Percentiles rank a stretch among this genome's conserved stretches.
Evolutionary conservation across 2,329 filamentous ascomycete species (phyloP).

Genomic region (Rhexocercosporidium sp.): DNA sequence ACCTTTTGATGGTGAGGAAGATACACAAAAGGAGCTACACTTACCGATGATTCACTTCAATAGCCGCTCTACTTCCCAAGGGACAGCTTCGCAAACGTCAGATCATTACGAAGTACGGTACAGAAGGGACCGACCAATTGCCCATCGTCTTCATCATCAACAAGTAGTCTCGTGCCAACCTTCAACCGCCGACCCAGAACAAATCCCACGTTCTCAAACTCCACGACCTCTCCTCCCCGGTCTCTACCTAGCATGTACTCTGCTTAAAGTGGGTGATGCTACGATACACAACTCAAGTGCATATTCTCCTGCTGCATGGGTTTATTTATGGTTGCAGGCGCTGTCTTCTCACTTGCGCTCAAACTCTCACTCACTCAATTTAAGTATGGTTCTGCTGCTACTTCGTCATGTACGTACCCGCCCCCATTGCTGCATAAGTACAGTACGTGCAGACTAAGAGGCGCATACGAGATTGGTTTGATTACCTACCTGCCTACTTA

Average conservation of each 20-base stretch:
- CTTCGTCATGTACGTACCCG: neutral
- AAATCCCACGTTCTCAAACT: neutral
- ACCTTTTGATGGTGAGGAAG: neutral
- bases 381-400: neutral
- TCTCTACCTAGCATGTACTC: neutral
- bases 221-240: neutral
- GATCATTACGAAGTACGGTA: neutral
- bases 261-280: neutral
- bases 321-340: slow-evolving; percentile 3
- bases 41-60: neutral
- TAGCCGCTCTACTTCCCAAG: neutral
- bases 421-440: neutral
- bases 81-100: neutral
- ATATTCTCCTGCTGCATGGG: neutral
- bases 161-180: neutral
- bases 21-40: neutral
- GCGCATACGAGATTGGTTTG: neutral
- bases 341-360: neutral
- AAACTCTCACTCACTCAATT: neutral
- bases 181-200: neutral
- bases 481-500: neutral
- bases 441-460: slow-evolving; percentile 9
- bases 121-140: neutral
- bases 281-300: neutral
- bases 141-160: neutral